A percentile compares a stretch with the other conserved stretches of the same genome.
Conservation (phyloP, 495 filamentous ascomycete genomes). For the Talaromyces adpressus region DNA sequence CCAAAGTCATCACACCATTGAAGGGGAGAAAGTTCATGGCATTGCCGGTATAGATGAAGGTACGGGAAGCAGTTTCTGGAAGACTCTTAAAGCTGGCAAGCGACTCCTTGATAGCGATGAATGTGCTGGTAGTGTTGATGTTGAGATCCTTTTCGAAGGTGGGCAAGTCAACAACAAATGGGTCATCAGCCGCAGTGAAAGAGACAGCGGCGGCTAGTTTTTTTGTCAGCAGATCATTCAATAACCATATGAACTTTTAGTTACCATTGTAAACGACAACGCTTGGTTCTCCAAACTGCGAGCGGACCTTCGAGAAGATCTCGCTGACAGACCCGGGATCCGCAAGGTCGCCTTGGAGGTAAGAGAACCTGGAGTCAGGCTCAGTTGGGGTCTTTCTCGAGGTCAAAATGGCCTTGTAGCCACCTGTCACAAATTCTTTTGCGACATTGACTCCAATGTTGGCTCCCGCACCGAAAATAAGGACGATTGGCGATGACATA, state of each 20-base stretch:
- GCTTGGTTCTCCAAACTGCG: conserved; percentile 29
- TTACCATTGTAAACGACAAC: conserved; percentile 47
- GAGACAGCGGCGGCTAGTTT: background rate
- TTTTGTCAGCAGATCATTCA: conserved; percentile 11
- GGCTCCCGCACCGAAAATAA: conserved; percentile 38
- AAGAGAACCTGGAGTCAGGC: background rate
- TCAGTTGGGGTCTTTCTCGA: too few species aligned
- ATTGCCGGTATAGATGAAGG: conserved; percentile 47
- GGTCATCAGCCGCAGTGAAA: conserved; percentile 11
- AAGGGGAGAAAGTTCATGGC: conserved; percentile 28
- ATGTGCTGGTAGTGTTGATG: conserved; percentile 38
- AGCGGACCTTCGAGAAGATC: conserved; percentile 32
- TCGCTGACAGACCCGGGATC: conserved; percentile 26
- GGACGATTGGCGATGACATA: conserved; percentile 23
- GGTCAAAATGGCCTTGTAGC: too few species aligned
- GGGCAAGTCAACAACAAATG: conserved; percentile 23
- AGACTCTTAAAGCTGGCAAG: conserved; percentile 29
- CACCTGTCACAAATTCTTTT: background rate
- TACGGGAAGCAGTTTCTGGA: conserved; percentile 23
- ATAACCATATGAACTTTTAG: background rate
- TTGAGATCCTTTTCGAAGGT: conserved; percentile 30
- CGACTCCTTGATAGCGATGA: conserved; percentile 36
- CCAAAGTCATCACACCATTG: conserved; percentile 23
- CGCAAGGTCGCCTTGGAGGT: conserved; percentile 31
- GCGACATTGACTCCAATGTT: conserved; percentile 31